Base-by-base conservation (phyloP, 495 filamentous ascomycete genomes). In the Penicillium angulare region DNA sequence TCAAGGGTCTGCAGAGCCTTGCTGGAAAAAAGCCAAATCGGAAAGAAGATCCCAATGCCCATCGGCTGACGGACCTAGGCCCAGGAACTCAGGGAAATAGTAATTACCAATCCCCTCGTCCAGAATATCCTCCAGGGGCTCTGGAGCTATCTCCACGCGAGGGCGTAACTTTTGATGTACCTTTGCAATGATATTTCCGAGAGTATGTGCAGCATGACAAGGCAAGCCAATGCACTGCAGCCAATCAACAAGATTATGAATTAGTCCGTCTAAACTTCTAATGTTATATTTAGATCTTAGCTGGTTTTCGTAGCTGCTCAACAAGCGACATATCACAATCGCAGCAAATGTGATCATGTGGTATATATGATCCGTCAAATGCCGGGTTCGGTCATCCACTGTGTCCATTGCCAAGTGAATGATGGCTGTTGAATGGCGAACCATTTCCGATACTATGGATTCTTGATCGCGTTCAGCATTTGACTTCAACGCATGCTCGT, bases 261-360 rank as follows among this genome's bases (percentile, higher is more conserved):
- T 55, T 3, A 74, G 47, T 1, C 39, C 44, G 32, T 77, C 66
- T 0, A 75, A 58, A n/a, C 60, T 57, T 7, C 47, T 49, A 7
- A 71, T 50, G 16, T 71, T 51, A 22, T 71, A 55, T 7, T 53
- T 52, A 8, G 50, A 15, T 1, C 46, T 47, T 0, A 74, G 45
- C 17, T 75, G 64, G 5, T 53, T 43, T 43, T 74, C 73, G 42
- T 74, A 72, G 34, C 12, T 64, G 38, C 61, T 64, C 2, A 74
- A 42, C 5, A 77, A 43, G 23, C 73, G 64, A 22, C 71, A 76
- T 2, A 76, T 60, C 3, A 66, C 63, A 16, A 77, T 67, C 5
- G 72, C 71, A 2, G 72, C 70, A 31, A 76, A 77, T 7, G 72
- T 73, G 26, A 76, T 71, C 62, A 76, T 75, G 53, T 77, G 72